Conservation (phyloP, 2,329 filamentous ascomycete species). For the Phyllosticta citribraziliensis region DNA sequence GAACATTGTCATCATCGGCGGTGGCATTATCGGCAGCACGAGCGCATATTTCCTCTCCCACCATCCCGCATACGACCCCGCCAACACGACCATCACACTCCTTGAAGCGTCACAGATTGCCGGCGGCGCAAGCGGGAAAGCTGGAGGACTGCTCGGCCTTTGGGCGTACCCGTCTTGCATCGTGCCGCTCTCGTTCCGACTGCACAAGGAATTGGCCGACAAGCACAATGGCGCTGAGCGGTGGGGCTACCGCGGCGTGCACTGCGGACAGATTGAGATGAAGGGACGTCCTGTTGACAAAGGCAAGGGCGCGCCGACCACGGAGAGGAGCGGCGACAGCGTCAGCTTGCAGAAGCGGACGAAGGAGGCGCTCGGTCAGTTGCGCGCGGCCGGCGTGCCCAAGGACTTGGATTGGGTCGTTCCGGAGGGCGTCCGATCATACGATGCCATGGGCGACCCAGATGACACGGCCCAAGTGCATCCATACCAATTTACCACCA, state of each 20-base stretch:
- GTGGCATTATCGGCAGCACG: constrained; percentile 85
- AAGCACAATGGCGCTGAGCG: constrained; percentile 66
- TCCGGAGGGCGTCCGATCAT: constrained; percentile 53
- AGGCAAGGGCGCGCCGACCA: constrained; percentile 18
- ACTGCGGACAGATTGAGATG: constrained; percentile 59
- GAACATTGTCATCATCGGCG: constrained; percentile 26
- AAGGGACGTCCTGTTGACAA: constrained; percentile 32
- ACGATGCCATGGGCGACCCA: constrained; percentile 74
- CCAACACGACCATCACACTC: constrained; percentile 69
- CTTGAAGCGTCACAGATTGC: constrained; percentile 81
- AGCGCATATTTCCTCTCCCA: constrained; percentile 86
- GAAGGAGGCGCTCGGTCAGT: constrained; percentile 38
- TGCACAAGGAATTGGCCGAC: constrained; percentile 75
- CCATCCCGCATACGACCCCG: constrained; percentile 68
- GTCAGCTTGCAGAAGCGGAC: constrained; percentile 48
- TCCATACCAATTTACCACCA: constrained; percentile 78
- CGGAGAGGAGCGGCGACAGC: constrained; percentile 22
- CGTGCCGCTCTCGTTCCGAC: constrained; percentile 72
- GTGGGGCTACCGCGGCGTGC: constrained; percentile 80
- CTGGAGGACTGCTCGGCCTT: constrained; percentile 76
- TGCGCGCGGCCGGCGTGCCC: constrained; percentile 56
- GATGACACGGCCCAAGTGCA: constrained; percentile 88
- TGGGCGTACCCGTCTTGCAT: constrained; percentile 86
- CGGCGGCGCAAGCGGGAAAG: constrained; percentile 88
- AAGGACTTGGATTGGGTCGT: constrained; percentile 78